phyloP scores from a whole-genome alignment of 768 basidiomycete species.

The Russula sp. region DNA sequence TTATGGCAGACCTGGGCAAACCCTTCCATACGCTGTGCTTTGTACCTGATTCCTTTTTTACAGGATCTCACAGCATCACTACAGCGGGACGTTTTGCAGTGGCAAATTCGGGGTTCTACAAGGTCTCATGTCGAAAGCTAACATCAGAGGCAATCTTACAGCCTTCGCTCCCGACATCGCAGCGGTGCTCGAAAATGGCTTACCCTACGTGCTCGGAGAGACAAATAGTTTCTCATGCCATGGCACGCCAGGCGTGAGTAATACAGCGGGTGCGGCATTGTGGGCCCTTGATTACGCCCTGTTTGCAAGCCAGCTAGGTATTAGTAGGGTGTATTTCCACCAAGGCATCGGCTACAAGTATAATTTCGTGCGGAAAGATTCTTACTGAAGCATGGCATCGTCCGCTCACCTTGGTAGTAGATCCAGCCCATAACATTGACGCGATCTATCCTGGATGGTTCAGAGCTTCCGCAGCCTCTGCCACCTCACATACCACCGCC shows the following conservation, averaged over 20 bases:
- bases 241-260: constrained; percentile 49
- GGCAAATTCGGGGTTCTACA: constrained; percentile 48
- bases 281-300: constrained; percentile 64
- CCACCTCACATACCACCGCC: constrained; percentile 56
- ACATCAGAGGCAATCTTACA: constrained; percentile 44
- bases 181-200: constrained; percentile 37
- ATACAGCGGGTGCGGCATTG: constrained; percentile 61
- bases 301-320: constrained; percentile 48
- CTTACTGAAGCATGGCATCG: neutral
- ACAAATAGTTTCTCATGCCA: constrained; percentile 34
- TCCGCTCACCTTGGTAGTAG: constrained; percentile 30
- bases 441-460: constrained; percentile 49
- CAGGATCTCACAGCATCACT: constrained; percentile 46
- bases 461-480: constrained; percentile 40
- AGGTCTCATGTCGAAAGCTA: constrained; percentile 61
- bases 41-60: neutral
- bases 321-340: constrained; percentile 53
- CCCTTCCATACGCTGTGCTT: neutral
- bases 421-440: constrained; percentile 57
- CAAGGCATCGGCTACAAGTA: constrained; percentile 68
- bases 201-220: constrained; percentile 49
- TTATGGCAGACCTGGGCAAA: neutral
- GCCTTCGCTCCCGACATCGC: constrained; percentile 45
- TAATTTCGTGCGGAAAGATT: constrained; percentile 37
- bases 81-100: constrained; percentile 55